Percentiles rank a stretch among this genome's conserved stretches.
These are phyloP conservation scores for Gyrodon lividus DNA, from an alignment of 768 basidiomycete species.

Conservation along the genomic window DNA sequence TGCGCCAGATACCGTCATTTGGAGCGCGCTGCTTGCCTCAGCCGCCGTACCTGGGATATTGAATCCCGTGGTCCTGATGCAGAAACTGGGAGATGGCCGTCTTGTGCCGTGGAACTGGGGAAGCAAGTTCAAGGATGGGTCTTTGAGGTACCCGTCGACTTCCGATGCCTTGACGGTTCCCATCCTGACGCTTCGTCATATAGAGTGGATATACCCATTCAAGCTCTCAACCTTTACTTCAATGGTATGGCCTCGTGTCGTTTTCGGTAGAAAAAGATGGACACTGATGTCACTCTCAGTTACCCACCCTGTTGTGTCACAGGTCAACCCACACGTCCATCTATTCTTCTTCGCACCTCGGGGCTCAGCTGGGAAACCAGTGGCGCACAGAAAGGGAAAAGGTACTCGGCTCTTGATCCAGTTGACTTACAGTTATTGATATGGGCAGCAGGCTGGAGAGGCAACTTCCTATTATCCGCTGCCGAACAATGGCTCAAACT, in stretches of 20 bases:
- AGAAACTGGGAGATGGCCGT: slow-evolving; percentile 77
- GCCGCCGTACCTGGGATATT: slow-evolving; percentile 95
- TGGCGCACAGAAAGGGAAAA: slow-evolving; percentile 92
- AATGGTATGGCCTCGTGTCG: slow-evolving; percentile 50
- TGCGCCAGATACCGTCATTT: slow-evolving; percentile 88
- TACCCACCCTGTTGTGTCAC: slow-evolving; percentile 90
- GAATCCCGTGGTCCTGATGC: slow-evolving; percentile 94
- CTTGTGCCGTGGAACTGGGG: slow-evolving; percentile 95
- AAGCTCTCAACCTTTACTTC: slow-evolving; percentile 85
- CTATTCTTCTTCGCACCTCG: slow-evolving; percentile 92
- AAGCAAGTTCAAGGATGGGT: slow-evolving; percentile 91
- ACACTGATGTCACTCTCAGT: slow-evolving; percentile 42
- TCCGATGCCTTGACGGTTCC: not conserved
- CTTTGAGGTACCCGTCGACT: slow-evolving; percentile 55
- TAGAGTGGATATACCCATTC: slow-evolving; percentile 93
- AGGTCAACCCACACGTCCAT: slow-evolving; percentile 91
- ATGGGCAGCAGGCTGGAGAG: slow-evolving; percentile 75
- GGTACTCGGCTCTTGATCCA: slow-evolving; percentile 38
- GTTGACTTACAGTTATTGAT: not conserved
- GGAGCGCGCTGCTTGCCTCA: slow-evolving; percentile 80
- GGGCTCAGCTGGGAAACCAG: slow-evolving; percentile 88
- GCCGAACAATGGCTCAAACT: slow-evolving; percentile 95
- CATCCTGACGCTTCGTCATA: not conserved
- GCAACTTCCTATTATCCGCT: slow-evolving; percentile 89
- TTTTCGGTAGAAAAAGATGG: slow-evolving; percentile 1